Evolutionary conservation across 2,329 filamentous ascomycete genomes (phyloP).

Genomic region (Lithohypha guttulata): DNA sequence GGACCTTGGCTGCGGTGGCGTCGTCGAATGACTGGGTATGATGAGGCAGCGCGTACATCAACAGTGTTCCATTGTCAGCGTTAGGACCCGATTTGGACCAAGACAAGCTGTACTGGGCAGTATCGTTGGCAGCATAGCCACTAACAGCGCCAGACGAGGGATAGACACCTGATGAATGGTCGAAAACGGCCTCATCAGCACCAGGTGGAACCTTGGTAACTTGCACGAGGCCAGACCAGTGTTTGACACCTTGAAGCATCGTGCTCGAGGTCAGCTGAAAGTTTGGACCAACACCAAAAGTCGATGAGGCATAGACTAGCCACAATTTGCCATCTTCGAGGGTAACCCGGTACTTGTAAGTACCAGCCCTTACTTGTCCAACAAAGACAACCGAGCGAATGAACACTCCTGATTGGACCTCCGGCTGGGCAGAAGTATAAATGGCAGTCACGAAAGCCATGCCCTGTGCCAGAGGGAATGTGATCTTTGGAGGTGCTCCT

Average conservation of each 20-base stretch:
- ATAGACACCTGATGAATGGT: constrained; percentile 66
- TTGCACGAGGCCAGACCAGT: constrained; percentile 71
- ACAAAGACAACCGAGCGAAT: constrained; percentile 54
- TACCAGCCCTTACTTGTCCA: constrained; percentile 47
- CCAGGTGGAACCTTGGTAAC: constrained; percentile 62
- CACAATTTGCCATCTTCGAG: constrained; percentile 65
- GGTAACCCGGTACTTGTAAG: constrained; percentile 64
- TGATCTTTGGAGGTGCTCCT: constrained; percentile 50
- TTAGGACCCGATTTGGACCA: constrained; percentile 62
- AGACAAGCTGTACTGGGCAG: constrained; percentile 61
- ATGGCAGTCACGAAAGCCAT: constrained; percentile 76
- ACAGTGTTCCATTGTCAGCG: constrained; percentile 44
- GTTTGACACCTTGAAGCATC: constrained; percentile 51
- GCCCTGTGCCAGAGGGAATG: constrained; percentile 77
- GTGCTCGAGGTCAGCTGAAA: constrained; percentile 58
- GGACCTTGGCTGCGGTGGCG: constrained; percentile 40
- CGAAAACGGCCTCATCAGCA: constrained; percentile 57
- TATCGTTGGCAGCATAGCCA: constrained; percentile 48
- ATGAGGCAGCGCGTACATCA: constrained; percentile 85
- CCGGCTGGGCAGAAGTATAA: constrained; percentile 59
- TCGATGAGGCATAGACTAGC: constrained; percentile 65
- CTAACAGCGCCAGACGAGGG: constrained; percentile 53
- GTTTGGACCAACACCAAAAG: constrained; percentile 47
- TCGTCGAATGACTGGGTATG: constrained; percentile 66
- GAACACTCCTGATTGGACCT: constrained; percentile 63